phyloP scores from a whole-genome alignment of 2,329 filamentous ascomycete species.

The Hansfordia pulvinata region DNA sequence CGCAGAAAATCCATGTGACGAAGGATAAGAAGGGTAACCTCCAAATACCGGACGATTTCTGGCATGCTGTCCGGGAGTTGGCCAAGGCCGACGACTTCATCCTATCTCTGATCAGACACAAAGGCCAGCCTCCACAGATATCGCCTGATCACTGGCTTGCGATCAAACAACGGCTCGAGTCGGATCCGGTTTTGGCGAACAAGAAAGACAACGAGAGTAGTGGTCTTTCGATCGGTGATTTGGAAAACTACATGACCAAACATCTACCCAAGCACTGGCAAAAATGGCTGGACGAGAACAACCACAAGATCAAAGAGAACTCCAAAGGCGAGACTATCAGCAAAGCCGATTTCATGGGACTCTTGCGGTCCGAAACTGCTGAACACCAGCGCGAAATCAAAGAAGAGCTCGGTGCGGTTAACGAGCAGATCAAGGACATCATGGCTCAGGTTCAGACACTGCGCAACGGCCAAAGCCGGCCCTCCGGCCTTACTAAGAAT shows the following conservation, averaged over 20 bases:
- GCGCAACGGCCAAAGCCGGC: conserved; percentile 8
- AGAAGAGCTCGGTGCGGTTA: conserved; percentile 7
- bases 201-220: conserved; percentile 8
- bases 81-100: conserved; percentile 34
- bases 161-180: conserved; percentile 25
- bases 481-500: conserved; percentile 19
- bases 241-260: conserved; percentile 14
- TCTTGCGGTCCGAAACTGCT: conserved; percentile 17
- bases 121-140: conserved; percentile 22
- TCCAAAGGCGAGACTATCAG: conserved; percentile 15
- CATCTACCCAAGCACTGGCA: conserved; percentile 30
- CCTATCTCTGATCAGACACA: conserved; percentile 27
- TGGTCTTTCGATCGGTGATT: conserved; percentile 13
- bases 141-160: conserved; percentile 33
- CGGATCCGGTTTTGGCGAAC: conserved; percentile 14
- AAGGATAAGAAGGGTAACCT: conserved; percentile 35
- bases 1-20: conserved; percentile 41
- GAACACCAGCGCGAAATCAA: conserved; percentile 12
- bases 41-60: conserved; percentile 48
- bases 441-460: conserved; percentile 17
- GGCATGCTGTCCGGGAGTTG: conserved; percentile 44
- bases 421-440: conserved; percentile 7
- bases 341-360: conserved; percentile 15
- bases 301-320: conserved; percentile 22
- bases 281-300: conserved; percentile 37